Evolutionary conservation across 2,329 filamentous ascomycete species (phyloP), one percentile per base, ranked within the genome.

Genomic region (Ceratocystis alfenasii): DNA sequence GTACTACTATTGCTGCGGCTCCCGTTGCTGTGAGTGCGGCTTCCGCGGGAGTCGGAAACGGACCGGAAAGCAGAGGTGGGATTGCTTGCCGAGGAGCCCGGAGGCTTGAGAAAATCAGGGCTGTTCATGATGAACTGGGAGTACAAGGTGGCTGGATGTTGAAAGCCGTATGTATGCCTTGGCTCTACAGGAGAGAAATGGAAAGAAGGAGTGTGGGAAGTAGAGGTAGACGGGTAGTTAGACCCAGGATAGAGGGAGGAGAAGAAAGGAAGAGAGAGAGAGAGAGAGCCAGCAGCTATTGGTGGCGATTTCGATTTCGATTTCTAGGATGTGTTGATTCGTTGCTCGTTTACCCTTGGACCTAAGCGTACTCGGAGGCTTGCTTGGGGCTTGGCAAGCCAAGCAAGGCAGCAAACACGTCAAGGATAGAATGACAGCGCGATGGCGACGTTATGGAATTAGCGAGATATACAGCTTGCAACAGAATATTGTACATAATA

Each of bases 71-170:
- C 62, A 15, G 65, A 65, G 30, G 63, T n/a, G 15, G 63, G 57
- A 53, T 67, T 67, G 63, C 66, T 67, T 41, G 66, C 63, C 44
- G 66, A 65, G 20, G 66, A 65, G 36, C 66, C 66, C 45, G 66
- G 66, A 25, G 63, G 66, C 55, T 63, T 65, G 12, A 67, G 50
- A 28, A 67, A 60, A 20, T 67, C 48, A 15, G 57, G 66, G 28
- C 62, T 65, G 63, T 28, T 67, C 66, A 67, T 67, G 36, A 33
- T 59, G 28, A 22, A 8, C 46, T 1, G 15, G 20, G 6, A 28
- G 28, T 5, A 28, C 55, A 36, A 59, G 20, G 20, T 41, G 36
- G 36, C 36, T 41, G 36, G 36, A 41, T 41, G 36, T 41, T 12
- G 36, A 41, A 12, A 15, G 36, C 36, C 10, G 36, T 41, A 41